Percentiles rank a stretch among this genome's conserved stretches.
These are phyloP conservation scores for Artemisia annua DNA, from an alignment of 129 eudicot genomes.

Conservation along the genomic window DNA sequence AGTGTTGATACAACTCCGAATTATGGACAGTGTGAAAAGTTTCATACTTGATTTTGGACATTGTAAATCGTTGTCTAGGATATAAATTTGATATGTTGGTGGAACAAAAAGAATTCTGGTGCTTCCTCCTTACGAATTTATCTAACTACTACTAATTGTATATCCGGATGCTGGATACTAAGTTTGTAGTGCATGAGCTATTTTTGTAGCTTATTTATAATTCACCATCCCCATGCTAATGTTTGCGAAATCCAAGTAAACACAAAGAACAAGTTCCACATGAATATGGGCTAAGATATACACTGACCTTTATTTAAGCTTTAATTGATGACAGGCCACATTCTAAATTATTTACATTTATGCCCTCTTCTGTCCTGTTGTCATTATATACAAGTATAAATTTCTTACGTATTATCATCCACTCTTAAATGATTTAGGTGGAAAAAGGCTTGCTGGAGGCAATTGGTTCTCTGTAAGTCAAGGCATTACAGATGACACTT, in stretches of 20 bases:
- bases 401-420: conserved; percentile 6
- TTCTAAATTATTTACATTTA: conserved; percentile 6
- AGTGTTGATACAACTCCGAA: too few relatives aligned
- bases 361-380: conserved; percentile 1
- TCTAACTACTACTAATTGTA: too few relatives aligned
- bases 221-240: neutral
- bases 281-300: conserved; percentile 18
- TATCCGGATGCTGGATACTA: neutral
- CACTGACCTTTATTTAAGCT: neutral
- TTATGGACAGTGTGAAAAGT: too few relatives aligned
- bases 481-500: conserved; percentile 90
- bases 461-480: conserved; percentile 98
- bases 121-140: too few relatives aligned
- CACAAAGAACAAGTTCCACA: neutral
- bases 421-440: conserved; percentile 52
- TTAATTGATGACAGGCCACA: conserved; percentile 2
- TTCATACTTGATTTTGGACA: too few relatives aligned
- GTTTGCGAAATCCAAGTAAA: neutral
- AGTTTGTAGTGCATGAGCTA: neutral
- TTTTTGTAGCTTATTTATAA: conserved; percentile 2
- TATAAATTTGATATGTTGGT: too few relatives aligned
- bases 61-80: too few relatives aligned
- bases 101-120: too few relatives aligned
- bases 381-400: conserved; percentile 4
- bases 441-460: conserved; percentile 82